Base-by-base conservation (phyloP, 768 basidiomycete genomes). In the Crucibulum laeve region DNA sequence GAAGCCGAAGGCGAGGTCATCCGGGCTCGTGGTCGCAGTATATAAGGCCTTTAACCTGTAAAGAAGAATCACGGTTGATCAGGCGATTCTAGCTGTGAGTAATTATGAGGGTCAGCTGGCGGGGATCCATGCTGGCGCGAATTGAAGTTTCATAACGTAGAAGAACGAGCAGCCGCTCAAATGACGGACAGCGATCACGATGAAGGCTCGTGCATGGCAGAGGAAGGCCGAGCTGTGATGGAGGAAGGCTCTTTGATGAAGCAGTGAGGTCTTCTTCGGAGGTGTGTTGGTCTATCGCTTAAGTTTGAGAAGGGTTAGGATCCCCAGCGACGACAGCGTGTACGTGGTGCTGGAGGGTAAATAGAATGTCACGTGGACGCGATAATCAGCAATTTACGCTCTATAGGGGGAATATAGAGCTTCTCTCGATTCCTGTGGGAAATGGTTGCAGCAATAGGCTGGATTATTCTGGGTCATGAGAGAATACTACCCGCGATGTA, bases 291-390 rank as follows among this genome's bases (percentile, higher is more conserved):
- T n/a, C n/a, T n/a, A n/a, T 17, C 38, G 10, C 10, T 8, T 21
- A 25, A 6, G 10, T 24, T 40, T 11, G 8, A 40, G 23, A 19
- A 22, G 38, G 38, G 17, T 17, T 17, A 40, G n/a, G n/a, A n/a
- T n/a, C n/a, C n/a, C n/a, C 23, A 19, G 35, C n/a, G 35, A 40
- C 19, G 38, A 24, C 23, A 40, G 38, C 38, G 38, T 40, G 38
- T 25, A 40, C 5, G 23, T 40, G 23, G 38, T 21, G 38, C 17
- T 22, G 23, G 10, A 22, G 17, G 11, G 25, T 17, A 10, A 19
- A 22, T 22, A 40, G 17, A 21, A 14, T 23, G 25, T 40, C 38
- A 40, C 38, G 38, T 40, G 38, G 38, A 24, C 38, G 22, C 8
- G 36, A 37, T n/a, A n/a, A n/a, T n/a, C n/a, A n/a, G n/a, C n/a